Evolutionary conservation across 176 grass and related monocot species (phyloP).

Genomic region (Zoysia pacifica): DNA sequence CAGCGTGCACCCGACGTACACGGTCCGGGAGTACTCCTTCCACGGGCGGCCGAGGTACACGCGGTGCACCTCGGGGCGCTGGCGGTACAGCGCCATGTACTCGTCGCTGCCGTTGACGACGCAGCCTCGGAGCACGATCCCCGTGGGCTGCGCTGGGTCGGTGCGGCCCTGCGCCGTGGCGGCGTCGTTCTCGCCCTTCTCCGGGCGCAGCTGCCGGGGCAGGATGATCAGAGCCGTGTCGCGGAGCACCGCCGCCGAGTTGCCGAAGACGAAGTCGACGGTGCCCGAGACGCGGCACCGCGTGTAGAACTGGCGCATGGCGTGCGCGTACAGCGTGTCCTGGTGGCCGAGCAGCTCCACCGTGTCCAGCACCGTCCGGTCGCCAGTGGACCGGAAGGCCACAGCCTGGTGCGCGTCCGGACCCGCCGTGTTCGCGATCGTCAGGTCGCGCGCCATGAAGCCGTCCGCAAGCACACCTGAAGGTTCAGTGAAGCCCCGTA

Average conservation of each 20-base stretch:
- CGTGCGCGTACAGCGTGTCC: slow-evolving; percentile 89
- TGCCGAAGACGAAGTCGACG: slow-evolving; percentile 97
- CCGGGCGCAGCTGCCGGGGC: slow-evolving; percentile 68
- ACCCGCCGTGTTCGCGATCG: slow-evolving; percentile 85
- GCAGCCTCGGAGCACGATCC: slow-evolving; percentile 78
- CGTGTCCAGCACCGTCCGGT: slow-evolving; percentile 73
- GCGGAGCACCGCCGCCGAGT: slow-evolving; percentile 73
- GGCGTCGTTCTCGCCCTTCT: slow-evolving; percentile 75
- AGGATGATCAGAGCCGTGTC: slow-evolving; percentile 52
- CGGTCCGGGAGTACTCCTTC: slow-evolving; percentile 96
- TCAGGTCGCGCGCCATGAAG: slow-evolving; percentile 94
- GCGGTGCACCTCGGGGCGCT: slow-evolving; percentile 55
- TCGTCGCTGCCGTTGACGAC: slow-evolving; percentile 85
- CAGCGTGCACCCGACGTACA: slow-evolving; percentile 65
- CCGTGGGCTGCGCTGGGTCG: slow-evolving; percentile 86
- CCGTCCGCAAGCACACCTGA: slow-evolving; percentile 70
- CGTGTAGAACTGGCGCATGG: slow-evolving; percentile 84
- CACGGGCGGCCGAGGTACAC: slow-evolving; percentile 77
- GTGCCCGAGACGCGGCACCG: slow-evolving; percentile 89
- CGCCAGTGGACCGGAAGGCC: slow-evolving; percentile 79
- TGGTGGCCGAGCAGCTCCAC: slow-evolving; percentile 88
- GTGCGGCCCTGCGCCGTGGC: slow-evolving; percentile 89
- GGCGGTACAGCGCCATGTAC: slow-evolving; percentile 61
- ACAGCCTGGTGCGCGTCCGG: slow-evolving; percentile 95
- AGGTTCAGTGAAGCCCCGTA: not conserved